Percentiles rank a stretch among this genome's conserved stretches.
These are phyloP conservation scores for Cyberlindnera xishuangbannaensis DNA, from an alignment of 805 yeast species.

Conservation along the genomic window DNA sequence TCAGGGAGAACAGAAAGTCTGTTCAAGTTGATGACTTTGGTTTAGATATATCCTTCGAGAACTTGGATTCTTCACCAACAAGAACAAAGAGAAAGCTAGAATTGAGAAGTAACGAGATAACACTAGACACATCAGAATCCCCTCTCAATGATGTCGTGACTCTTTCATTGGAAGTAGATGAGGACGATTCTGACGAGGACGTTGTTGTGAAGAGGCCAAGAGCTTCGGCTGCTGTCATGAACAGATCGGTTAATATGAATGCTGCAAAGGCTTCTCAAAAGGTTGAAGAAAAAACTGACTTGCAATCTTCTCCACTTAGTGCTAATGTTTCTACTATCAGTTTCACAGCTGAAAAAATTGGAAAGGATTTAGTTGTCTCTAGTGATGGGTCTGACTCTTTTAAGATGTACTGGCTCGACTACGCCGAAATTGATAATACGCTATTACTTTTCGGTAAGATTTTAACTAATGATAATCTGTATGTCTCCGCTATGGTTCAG, in stretches of 20 bases:
- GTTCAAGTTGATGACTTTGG: slow-evolving; percentile 23
- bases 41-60: slow-evolving; percentile 24
- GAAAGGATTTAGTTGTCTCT: slow-evolving; percentile 16
- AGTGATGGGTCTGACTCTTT: slow-evolving; percentile 34
- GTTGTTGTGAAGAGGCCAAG: slow-evolving; percentile 49
- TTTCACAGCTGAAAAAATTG: slow-evolving; percentile 15
- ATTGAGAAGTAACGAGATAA: too few relatives aligned
- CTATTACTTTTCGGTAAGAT: slow-evolving; percentile 80
- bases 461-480: slow-evolving; percentile 47
- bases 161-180: slow-evolving; percentile 22
- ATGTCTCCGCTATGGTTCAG: slow-evolving; percentile 74
- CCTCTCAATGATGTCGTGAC: not conserved
- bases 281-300: slow-evolving; percentile 9
- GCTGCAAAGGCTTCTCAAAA: slow-evolving; percentile 20
- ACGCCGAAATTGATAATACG: slow-evolving; percentile 65
- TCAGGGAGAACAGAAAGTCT: slow-evolving; percentile 3
- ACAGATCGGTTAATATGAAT: slow-evolving; percentile 37
- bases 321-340: slow-evolving; percentile 5
- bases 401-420: slow-evolving; percentile 88
- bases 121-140: too few relatives aligned
- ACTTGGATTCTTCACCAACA: slow-evolving; percentile 35
- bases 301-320: slow-evolving; percentile 17
- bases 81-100: slow-evolving; percentile 19
- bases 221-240: slow-evolving; percentile 37
- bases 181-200: slow-evolving; percentile 51